phyloP scores from a whole-genome alignment of 163 green algal species.

The Chlamydomonas reinhardtii region DNA sequence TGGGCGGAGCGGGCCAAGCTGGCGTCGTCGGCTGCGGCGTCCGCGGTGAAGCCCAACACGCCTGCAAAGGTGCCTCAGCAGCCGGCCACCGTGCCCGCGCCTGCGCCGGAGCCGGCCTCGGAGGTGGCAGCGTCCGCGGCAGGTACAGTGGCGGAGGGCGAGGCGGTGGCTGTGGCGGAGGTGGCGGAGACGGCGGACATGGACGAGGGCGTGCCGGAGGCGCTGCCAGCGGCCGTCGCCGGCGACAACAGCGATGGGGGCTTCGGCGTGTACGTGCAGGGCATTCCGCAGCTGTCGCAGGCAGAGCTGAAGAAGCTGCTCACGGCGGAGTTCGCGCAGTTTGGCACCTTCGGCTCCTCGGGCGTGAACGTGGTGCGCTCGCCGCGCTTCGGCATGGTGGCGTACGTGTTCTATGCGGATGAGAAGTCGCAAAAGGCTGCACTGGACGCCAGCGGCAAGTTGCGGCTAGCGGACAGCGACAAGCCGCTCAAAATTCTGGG shows the following conservation, averaged over 20 bases:
- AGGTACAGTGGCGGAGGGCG: not conserved
- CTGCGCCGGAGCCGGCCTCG: not conserved
- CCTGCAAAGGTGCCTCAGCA: constrained; percentile 2
- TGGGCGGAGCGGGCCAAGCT: constrained; percentile 42
- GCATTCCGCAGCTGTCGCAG: constrained; percentile 18
- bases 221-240: not conserved
- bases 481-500: constrained; percentile 38
- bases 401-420: constrained; percentile 40
- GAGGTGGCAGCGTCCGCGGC: not conserved
- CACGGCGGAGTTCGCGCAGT: constrained; percentile 9
- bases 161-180: not conserved
- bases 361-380: constrained; percentile 39
- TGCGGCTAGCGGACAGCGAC: constrained; percentile 21
- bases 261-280: constrained; percentile 38
- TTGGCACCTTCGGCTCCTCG: constrained; percentile 1
- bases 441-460: constrained; percentile 22
- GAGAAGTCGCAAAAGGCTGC: constrained; percentile 23
- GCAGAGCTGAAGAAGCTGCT: constrained; percentile 36
- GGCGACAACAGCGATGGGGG: not conserved
- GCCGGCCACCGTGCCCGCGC: too few species aligned
- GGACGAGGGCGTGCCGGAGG: not conserved
- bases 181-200: not conserved
- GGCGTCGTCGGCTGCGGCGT: not conserved
- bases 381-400: constrained; percentile 42
- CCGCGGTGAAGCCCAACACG: not conserved